Evolutionary conservation across 2,329 filamentous ascomycete genomes (phyloP), one percentile per base, ranked within the genome.

Genomic region (Pseudogymnoascus sp.): DNA sequence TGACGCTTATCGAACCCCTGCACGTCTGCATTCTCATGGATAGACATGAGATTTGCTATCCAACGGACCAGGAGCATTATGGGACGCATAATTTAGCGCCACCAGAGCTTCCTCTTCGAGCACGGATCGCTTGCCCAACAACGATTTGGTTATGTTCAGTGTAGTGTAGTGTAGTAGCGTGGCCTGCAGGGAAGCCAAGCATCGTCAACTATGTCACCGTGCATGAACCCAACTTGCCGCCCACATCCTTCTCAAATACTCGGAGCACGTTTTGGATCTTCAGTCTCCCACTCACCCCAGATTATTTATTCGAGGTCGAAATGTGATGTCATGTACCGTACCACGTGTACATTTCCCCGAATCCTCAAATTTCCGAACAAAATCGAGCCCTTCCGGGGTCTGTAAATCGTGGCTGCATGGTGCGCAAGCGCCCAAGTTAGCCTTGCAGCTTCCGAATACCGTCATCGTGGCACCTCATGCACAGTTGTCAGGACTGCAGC

Each of bases 311-410:
- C n/a, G 5, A 28, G 6, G 25, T 55, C 7, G 28, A 55, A 31
- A 55, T 55, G 49, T 55, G 49, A 55, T 55, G 49, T 55, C 49
- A 55, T 55, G n/a, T 55, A 18, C 43, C 25, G 28, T 33, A 55
- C 49, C 49, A 55, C 49, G 49, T 55, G 49, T 55, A 55, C 49
- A 55, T 31, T 9, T 31, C 21, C n/a, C 49, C 49, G 25, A 55
- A 55, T 35, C 49, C 49, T 55, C 28, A 14, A 55, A 55, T 55
- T 55, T 33, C 49, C 28, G 49, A 55, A 18, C 49, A 28, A 55
- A 55, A 35, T 9, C 18, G 16, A 14, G n/a, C 16, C 2, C 9
- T 55, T 33, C 28, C 23, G 16, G 28, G 49, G 28, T 35, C 23
- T 35, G 49, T 55, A 35, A 33, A 35, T 55, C 49, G 49, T 33